These are phyloP conservation scores for Stropharia rugosoannulata DNA, from an alignment of 768 basidiomycete genomes.

Conservation along the genomic window DNA sequence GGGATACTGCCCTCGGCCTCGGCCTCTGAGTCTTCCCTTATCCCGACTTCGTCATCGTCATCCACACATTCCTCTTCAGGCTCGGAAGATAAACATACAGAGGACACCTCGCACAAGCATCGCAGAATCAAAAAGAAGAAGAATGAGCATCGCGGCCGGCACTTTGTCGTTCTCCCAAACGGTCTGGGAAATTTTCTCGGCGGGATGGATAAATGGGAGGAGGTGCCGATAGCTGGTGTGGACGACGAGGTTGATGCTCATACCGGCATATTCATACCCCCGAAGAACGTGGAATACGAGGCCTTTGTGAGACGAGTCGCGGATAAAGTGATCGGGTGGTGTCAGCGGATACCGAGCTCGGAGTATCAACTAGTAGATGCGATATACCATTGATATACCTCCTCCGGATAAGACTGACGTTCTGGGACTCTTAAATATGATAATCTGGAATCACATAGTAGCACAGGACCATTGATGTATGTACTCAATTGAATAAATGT, in stretches of 20 bases:
- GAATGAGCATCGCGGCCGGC: conserved; percentile 28
- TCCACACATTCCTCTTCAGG: neutral
- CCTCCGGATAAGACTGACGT: too few relatives aligned
- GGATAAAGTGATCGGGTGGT: conserved; percentile 41
- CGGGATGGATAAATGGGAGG: conserved; percentile 49
- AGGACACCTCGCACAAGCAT: conserved; percentile 16
- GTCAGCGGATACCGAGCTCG: conserved; percentile 22
- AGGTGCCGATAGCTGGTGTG: conserved; percentile 47
- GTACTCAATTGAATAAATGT: too few relatives aligned
- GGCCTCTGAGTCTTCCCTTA: neutral
- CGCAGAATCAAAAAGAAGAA: conserved; percentile 23
- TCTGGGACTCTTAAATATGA: too few relatives aligned
- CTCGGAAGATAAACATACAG: conserved; percentile 11
- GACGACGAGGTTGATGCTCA: conserved; percentile 59
- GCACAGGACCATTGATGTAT: too few relatives aligned
- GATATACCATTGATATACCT: too few relatives aligned
- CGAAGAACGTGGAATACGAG: conserved; percentile 51
- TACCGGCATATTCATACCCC: conserved; percentile 50
- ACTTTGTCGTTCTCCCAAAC: conserved; percentile 54
- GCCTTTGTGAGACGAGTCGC: conserved; percentile 45
- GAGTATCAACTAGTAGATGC: neutral
- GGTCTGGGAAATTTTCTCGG: conserved; percentile 40
- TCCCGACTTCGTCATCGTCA: neutral
- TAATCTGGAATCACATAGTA: too few relatives aligned
- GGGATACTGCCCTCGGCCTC: conserved; percentile 16